These are phyloP conservation scores for Sedum album DNA, from an alignment of 164 flowering plant species.

Conservation along the genomic window DNA sequence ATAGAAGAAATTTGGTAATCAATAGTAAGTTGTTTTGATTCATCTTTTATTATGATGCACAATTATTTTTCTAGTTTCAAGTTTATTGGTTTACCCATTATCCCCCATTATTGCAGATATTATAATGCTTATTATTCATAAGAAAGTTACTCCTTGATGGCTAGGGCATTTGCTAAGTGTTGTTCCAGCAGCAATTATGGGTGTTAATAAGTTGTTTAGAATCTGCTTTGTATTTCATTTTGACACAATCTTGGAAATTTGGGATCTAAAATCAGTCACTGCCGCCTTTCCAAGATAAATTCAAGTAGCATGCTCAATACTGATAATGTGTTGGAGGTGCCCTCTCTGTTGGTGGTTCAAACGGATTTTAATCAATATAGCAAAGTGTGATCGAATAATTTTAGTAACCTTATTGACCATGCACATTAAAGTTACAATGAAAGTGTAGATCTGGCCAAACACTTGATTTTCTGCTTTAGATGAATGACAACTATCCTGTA, in stretches of 20 bases:
- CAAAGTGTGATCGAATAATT: neutral
- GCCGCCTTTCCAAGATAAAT: too few relatives aligned
- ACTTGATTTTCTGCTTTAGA: slow-evolving; percentile 48
- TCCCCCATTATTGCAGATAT: too few relatives aligned
- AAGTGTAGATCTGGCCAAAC: slow-evolving; percentile 43
- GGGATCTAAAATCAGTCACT: too few relatives aligned
- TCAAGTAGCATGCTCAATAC: neutral
- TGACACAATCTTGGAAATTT: neutral
- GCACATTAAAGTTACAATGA: slow-evolving; percentile 34
- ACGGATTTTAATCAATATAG: neutral
- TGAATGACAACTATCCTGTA: slow-evolving; percentile 71
- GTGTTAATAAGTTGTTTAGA: neutral
- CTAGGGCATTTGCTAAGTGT: neutral
- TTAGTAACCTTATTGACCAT: neutral
- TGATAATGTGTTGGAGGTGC: too few relatives aligned
- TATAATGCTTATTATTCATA: neutral
- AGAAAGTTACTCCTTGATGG: neutral
- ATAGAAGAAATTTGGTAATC: too few relatives aligned
- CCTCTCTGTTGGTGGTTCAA: too few relatives aligned
- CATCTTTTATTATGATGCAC: too few relatives aligned
- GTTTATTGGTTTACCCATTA: too few relatives aligned
- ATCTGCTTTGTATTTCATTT: neutral
- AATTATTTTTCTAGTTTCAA: too few relatives aligned
- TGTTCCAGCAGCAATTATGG: neutral
- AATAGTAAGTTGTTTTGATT: too few relatives aligned